These are phyloP conservation scores for Dryas integrifolia DNA, from an alignment of 331 rosid species.

Conservation along the genomic window DNA sequence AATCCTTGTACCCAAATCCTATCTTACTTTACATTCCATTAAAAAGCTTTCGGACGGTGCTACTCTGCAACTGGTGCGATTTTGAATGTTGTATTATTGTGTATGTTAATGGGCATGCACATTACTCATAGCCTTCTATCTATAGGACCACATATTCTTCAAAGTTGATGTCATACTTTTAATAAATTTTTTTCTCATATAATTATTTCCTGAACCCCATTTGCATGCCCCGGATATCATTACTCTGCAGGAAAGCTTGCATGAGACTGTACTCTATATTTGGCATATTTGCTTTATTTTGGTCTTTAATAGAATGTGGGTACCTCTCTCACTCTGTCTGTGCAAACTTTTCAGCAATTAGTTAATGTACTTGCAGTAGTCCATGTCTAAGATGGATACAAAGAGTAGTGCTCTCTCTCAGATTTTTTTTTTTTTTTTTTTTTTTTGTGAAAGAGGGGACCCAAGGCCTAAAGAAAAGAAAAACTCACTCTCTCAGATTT, in stretches of 20 bases:
- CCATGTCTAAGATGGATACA: not conserved
- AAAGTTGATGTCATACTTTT: not conserved
- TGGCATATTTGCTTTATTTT: not conserved
- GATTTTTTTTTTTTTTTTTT: not conserved
- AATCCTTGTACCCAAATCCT: not conserved
- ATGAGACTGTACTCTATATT: not conserved
- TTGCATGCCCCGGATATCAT: not conserved
- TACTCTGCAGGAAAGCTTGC: not conserved
- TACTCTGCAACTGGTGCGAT: not conserved
- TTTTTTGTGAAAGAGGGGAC: too few relatives aligned
- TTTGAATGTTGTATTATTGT: not conserved
- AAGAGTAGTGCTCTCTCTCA: not conserved
- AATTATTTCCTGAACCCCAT: not conserved
- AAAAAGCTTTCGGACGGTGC: not conserved
- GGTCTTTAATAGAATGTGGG: not conserved
- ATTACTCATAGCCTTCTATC: not conserved
- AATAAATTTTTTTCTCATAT: not conserved
- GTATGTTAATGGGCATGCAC: not conserved
- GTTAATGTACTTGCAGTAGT: not conserved
- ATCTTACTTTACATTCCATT: not conserved
- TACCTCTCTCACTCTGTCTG: not conserved
- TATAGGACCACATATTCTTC: not conserved
- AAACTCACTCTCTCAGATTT: too few relatives aligned
- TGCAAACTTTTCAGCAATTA: constrained; percentile 1
- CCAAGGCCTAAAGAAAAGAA: not conserved